Base-by-base conservation (phyloP, 2,329 filamentous ascomycete genomes). In the Arachnopeziza araneosa region DNA sequence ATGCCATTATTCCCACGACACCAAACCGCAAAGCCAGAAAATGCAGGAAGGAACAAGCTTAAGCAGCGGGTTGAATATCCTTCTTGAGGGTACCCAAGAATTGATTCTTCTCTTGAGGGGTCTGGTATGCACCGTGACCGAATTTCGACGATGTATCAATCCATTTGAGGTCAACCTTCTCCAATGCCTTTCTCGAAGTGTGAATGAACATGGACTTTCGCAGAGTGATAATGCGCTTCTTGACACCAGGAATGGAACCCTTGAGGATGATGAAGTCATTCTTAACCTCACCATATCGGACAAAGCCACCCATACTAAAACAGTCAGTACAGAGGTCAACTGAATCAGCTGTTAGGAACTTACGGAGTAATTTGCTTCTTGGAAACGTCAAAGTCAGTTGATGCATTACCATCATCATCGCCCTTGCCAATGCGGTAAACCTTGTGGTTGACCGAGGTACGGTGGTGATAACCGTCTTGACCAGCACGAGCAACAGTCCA, bases 401-500 rank as follows among this genome's bases (percentile, higher is more conserved):
- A 90, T 73, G 91, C 95, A 81, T 92, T 97, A 79, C 88, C 88
- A 77, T 95, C 91, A 74, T 95, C 91, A 70, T 84, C 83, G 73
- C 85, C 93, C 88, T 95, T 96, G 77, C 93, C 95, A 72, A 99
- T 90, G 72, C 95, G 91, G 91, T 98, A 99, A 77, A 99, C 81
- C 90, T 99, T 99, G 91, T 99, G 95, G 90, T 99, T 99, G 84
- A 95, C 90, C 68, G 95, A 98, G 76, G 95, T 99, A 89, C 95
- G 93, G 85, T 99, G 95, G 80, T 99, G 95, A 89, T 99, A 99
- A 86, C 95, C 95, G 81, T 88, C 87, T 84, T 99, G 95, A 96
- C 95, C 95, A 70, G 95, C 95, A 90, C 95, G 95, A 78, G 93
- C 95, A 84, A 99, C 95, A 79, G 95, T 99, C 95, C 95, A 99